A percentile compares a stretch with the other conserved stretches of the same genome.
Conservation (phyloP, 1,139 yeast species). For the Protomyces arabidopsidicola region DNA sequence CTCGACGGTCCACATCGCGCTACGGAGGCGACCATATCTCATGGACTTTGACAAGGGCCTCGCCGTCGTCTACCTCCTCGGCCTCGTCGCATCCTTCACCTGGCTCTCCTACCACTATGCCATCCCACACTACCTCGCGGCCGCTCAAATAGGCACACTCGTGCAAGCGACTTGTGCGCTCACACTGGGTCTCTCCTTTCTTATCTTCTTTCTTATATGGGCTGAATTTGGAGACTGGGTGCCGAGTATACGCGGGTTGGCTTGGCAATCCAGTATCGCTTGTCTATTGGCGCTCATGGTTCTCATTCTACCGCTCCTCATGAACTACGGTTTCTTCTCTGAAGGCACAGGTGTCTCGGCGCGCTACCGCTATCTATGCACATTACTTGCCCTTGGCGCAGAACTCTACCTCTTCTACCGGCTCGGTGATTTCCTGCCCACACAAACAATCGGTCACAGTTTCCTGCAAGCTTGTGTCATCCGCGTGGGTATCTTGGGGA, state of each 20-base stretch:
- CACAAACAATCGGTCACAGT: conserved; percentile 7
- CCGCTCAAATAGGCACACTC: conserved; percentile 1
- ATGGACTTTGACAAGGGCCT: not conserved
- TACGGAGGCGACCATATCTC: not conserved
- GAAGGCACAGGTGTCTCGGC: conserved; percentile 32
- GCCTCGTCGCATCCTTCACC: not conserved
- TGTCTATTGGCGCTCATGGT: conserved; percentile 39
- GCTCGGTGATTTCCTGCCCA: conserved; percentile 40
- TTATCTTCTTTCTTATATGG: conserved; percentile 22
- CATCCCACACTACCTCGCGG: conserved; percentile 6
- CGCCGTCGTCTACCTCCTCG: not conserved
- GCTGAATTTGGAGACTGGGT: conserved; percentile 25
- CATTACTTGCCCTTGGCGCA: conserved; percentile 33
- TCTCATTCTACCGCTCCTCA: conserved; percentile 40
- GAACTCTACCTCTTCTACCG: conserved; percentile 39
- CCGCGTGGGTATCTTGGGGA: conserved; percentile 64
- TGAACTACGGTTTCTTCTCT: conserved; percentile 35
- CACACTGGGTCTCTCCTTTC: conserved; percentile 10
- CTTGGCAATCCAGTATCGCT: conserved; percentile 41
- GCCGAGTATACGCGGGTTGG: conserved; percentile 25
- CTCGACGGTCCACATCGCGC: no score
- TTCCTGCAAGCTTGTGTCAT: conserved; percentile 45
- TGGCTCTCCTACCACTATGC: conserved; percentile 10
- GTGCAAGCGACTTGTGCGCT: conserved; percentile 6
- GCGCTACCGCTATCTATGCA: conserved; percentile 30